Evolutionary conservation across 495 filamentous ascomycete species (phyloP).

Genomic region (Astrothelium macrocarpum): DNA sequence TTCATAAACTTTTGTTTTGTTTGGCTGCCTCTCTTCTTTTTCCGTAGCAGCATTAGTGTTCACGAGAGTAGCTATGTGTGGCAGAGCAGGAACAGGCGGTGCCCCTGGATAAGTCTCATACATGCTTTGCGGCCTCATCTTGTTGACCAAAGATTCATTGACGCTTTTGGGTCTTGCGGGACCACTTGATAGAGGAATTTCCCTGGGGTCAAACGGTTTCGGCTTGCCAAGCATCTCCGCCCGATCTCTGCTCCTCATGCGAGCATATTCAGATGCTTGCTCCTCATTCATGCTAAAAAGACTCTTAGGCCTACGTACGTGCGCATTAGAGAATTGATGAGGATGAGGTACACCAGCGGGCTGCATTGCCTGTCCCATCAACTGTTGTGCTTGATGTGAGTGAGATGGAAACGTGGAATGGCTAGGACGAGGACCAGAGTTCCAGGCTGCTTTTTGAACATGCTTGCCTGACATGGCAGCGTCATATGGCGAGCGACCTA

Average conservation of each 20-base stretch:
- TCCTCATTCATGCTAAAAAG: conserved; percentile 31
- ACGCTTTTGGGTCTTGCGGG: neutral
- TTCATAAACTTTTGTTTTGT: neutral
- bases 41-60: neutral
- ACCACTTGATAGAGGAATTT: neutral
- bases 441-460: neutral
- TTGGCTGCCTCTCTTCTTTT: neutral
- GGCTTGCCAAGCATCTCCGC: conserved; percentile 17
- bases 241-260: conserved; percentile 31
- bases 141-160: conserved; percentile 18
- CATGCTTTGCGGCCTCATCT: conserved; percentile 17
- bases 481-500: conserved; percentile 38
- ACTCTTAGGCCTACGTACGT: conserved; percentile 13
- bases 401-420: neutral
- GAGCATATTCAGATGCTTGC: conserved; percentile 30
- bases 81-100: conserved; percentile 24
- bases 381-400: neutral
- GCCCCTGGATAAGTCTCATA: conserved; percentile 9
- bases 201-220: neutral
- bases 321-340: conserved; percentile 27
- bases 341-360: conserved; percentile 18
- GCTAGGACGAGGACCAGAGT: neutral
- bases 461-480: conserved; percentile 23
- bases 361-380: conserved; percentile 5
- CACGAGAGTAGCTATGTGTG: neutral